Conservation (phyloP, 108 stramenopile species). For the Discostella pseudostelligera region DNA sequence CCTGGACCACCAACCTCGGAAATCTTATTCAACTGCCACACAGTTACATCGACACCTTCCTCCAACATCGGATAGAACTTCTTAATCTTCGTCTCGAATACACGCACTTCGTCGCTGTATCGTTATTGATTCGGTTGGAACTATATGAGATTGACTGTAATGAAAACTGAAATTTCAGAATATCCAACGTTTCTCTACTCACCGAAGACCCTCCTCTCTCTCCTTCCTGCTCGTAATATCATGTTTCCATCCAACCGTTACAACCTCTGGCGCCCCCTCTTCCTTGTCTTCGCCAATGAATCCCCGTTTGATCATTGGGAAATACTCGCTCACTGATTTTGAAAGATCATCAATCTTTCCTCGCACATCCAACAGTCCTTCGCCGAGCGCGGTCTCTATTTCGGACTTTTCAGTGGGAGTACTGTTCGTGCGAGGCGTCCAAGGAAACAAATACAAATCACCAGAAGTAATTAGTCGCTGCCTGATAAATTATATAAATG, state of each 20-base stretch:
- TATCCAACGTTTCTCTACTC: conserved; percentile 9
- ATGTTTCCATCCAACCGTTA: conserved; percentile 81
- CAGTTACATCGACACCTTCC: conserved; percentile 81
- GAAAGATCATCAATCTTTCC: conserved; percentile 28
- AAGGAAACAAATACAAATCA: background rate
- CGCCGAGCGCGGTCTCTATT: conserved; percentile 4
- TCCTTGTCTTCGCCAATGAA: conserved; percentile 54
- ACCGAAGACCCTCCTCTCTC: conserved; percentile 77
- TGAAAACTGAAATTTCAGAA: conserved; percentile 4
- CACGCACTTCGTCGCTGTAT: conserved; percentile 70
- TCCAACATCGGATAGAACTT: conserved; percentile 68
- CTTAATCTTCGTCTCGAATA: conserved; percentile 73
- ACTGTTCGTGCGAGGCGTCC: conserved; percentile 1
- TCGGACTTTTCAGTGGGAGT: conserved; percentile 13
- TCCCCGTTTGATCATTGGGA: conserved; percentile 84
- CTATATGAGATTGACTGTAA: background rate
- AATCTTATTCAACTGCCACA: conserved; percentile 83
- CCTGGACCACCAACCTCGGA: conserved; percentile 58
- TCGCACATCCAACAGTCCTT: conserved; percentile 16
- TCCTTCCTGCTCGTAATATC: conserved; percentile 81
- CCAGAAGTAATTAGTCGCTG: conserved; percentile 2
- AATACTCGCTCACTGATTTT: conserved; percentile 58
- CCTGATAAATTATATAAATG: conserved; percentile 9
- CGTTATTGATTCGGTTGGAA: conserved; percentile 4
- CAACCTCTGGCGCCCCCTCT: conserved; percentile 53